Percentiles rank a stretch among this genome's conserved stretches.
These are phyloP conservation scores for Alopecurus myosuroides DNA, from an alignment of 176 grass and related monocot species.

Conservation along the genomic window DNA sequence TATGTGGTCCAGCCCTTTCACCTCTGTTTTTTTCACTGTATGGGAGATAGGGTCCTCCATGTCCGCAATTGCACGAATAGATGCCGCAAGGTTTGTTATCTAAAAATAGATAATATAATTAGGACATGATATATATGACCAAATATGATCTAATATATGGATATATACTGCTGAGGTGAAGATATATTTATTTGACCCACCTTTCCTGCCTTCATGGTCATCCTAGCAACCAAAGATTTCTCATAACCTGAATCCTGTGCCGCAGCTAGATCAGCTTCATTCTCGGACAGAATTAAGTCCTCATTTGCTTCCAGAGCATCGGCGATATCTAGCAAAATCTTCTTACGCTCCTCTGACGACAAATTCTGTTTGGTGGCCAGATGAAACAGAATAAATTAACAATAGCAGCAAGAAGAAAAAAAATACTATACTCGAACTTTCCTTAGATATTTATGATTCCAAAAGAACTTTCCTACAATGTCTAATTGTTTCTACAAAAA, in stretches of 20 bases:
- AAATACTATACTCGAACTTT: not conserved
- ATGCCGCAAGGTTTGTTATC: constrained; percentile 84
- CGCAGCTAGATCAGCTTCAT: constrained; percentile 65
- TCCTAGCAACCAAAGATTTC: constrained; percentile 83
- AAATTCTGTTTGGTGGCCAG: constrained; percentile 45
- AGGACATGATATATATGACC: not conserved
- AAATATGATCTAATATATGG: not conserved
- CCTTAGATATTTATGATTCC: not conserved
- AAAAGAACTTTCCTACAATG: not conserved
- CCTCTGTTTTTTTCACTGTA: constrained; percentile 94
- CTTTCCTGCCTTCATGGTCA: constrained; percentile 88
- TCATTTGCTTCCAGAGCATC: constrained; percentile 89
- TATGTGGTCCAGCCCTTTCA: constrained; percentile 13
- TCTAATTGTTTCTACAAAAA: not conserved
- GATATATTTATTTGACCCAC: constrained; percentile 18
- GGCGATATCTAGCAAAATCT: constrained; percentile 89
- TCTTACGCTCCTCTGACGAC: constrained; percentile 84
- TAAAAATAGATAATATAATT: constrained; percentile 25
- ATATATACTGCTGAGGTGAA: not conserved
- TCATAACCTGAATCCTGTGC: constrained; percentile 71
- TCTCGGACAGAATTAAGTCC: constrained; percentile 66
- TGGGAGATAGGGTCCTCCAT: constrained; percentile 93
- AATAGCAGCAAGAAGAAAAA: not conserved
- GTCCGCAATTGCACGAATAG: constrained; percentile 74
- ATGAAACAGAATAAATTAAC: constrained; percentile 13